Base-by-base conservation (phyloP, 116 monocot species). In the Iris pallida region DNA sequence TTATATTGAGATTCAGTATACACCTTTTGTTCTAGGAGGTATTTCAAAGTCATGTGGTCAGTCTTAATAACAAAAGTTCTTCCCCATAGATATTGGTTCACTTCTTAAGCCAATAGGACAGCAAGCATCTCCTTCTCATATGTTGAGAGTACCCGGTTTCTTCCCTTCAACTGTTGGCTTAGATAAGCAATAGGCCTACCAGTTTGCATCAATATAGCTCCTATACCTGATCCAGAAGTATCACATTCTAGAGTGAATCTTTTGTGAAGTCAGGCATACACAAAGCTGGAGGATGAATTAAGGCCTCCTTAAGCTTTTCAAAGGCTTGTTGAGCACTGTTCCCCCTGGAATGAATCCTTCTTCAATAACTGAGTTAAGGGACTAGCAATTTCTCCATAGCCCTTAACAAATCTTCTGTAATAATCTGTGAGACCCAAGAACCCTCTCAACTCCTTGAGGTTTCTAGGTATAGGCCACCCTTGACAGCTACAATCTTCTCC, bases 351-450 rank as follows among this genome's bases (percentile, higher is more conserved):
- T 1, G 30, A 0, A 30, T 30, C 30, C 30, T 30, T 30, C 30
- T 30, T 30, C 2, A 30, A 3, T 3, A 30, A 30, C 3, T 30
- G 30, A 1, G 30, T 30, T 30, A 30, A 30, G 30, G 71, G 47
- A 9, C 12, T 11, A 0, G 18, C 18, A 0, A 71, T 58, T 0
- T 19, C 0, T 6, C 58, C 48, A 47, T 60, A 71, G 2, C 12
- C 10, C 13, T 18, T 12, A 11, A 66, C 11, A 11, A 75, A 75
- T 4, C 57, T 46, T 0, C 65, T 10, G 46, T 74, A 74, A 7
- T 74, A 66, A 0, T 57, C 66, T 5, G 55, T 57, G 2, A 66
- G 57, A 0, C 74, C 55, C 5, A 82, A 15, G 8, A 78, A 78
- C 6, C 65, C 65, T 0, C 71, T 20, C 4, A 78, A 40, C 14